These are phyloP conservation scores for Phytophthora lateralis DNA, from an alignment of 352 stramenopile species.

Conservation along the genomic window DNA sequence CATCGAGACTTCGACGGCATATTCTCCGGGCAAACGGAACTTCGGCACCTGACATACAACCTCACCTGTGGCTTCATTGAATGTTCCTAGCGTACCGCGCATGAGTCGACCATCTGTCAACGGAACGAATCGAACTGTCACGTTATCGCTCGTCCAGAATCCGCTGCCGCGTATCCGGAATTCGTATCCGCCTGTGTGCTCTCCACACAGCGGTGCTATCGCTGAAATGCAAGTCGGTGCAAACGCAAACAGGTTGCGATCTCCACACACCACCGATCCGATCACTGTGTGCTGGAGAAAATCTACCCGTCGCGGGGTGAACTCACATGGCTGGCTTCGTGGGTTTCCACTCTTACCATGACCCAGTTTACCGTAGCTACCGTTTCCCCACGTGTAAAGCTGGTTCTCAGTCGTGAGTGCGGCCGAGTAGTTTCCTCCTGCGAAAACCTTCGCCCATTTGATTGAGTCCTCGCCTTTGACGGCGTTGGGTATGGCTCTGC, in stretches of 20 bases:
- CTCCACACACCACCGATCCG: slow-evolving; percentile 51
- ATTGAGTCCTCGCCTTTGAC: slow-evolving; percentile 15
- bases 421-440: slow-evolving; percentile 68
- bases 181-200: slow-evolving; percentile 61
- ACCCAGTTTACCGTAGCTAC: slow-evolving; percentile 54
- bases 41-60: slow-evolving; percentile 71
- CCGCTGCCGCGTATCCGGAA: slow-evolving; percentile 68
- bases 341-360: slow-evolving; percentile 25
- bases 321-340: slow-evolving; percentile 24
- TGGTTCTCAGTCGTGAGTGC: slow-evolving; percentile 40
- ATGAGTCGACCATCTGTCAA: slow-evolving; percentile 59
- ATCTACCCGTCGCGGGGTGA: slow-evolving; percentile 43
- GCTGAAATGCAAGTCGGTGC: slow-evolving; percentile 56
- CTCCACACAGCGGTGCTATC: slow-evolving; percentile 55
- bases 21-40: slow-evolving; percentile 66
- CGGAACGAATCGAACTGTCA: slow-evolving; percentile 79
- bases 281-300: slow-evolving; percentile 43
- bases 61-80: slow-evolving; percentile 40
- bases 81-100: slow-evolving; percentile 54
- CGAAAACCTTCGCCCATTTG: slow-evolving; percentile 57
- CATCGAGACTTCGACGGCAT: slow-evolving; percentile 76
- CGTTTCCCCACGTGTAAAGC: slow-evolving; percentile 68
- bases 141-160: slow-evolving; percentile 79
- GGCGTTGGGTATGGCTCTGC: slow-evolving; percentile 24
- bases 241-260: slow-evolving; percentile 62